phyloP scores from a whole-genome alignment of 495 filamentous ascomycete species.

The Podospora tetraspora region DNA sequence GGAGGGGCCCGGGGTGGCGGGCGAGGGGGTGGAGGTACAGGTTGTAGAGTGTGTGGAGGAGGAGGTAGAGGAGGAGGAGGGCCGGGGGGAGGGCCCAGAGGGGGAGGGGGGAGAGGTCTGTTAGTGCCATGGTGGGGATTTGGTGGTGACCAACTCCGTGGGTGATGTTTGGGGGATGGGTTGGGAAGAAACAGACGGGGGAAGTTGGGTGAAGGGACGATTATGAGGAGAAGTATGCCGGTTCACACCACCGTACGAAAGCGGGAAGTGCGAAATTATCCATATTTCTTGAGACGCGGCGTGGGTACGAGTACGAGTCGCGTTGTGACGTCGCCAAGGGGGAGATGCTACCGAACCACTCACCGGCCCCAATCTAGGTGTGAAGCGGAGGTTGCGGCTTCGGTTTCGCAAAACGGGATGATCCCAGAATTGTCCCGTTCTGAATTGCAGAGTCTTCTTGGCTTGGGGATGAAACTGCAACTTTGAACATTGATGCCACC shows the following conservation, averaged over 20 bases:
- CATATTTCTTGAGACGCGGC: background rate
- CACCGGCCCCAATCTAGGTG: background rate
- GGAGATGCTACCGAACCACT: background rate
- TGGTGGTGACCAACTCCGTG: too few relatives aligned
- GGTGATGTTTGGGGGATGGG: too few relatives aligned
- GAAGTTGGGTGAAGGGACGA: too few relatives aligned
- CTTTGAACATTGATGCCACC: background rate
- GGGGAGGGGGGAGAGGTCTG: background rate
- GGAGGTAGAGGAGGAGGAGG: background rate
- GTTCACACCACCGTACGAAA: background rate
- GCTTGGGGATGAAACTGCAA: background rate
- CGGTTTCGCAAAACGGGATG: background rate
- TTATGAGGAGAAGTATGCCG: background rate
- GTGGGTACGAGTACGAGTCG: background rate
- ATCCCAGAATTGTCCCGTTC: background rate
- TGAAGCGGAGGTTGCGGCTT: background rate
- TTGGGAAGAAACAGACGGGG: background rate
- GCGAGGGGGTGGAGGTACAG: conserved; percentile 48
- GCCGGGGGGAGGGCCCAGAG: background rate
- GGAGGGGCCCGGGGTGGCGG: conserved; percentile 46
- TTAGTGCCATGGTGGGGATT: background rate
- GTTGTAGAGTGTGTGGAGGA: conserved; percentile 34
- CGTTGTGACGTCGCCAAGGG: background rate
- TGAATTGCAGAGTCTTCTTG: background rate
- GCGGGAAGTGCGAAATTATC: background rate